Evolutionary conservation across 495 filamentous ascomycete genomes (phyloP).

Genomic region (Lasiosphaeria miniovina): DNA sequence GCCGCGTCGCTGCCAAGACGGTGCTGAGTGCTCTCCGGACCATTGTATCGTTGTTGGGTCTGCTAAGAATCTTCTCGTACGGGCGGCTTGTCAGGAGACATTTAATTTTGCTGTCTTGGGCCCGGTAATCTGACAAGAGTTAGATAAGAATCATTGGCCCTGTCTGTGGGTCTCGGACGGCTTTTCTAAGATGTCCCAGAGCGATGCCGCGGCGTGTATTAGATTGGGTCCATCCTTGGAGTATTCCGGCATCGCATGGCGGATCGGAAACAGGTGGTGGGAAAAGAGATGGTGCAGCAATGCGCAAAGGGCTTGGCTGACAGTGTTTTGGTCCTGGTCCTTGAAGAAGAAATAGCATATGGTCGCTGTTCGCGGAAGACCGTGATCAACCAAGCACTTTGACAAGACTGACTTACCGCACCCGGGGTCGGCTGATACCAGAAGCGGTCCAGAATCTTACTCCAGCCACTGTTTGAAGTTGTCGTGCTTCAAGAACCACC

Average conservation of each 20-base stretch:
- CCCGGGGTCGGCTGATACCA: conserved; percentile 55
- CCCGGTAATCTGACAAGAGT: conserved; percentile 30
- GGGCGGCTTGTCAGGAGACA: conserved; percentile 51
- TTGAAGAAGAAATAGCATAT: conserved; percentile 60
- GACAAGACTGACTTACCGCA: conserved; percentile 56
- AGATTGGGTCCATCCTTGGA: background rate
- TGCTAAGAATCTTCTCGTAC: conserved; percentile 25
- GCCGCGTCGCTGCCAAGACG: conserved; percentile 6
- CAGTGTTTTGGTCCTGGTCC: conserved; percentile 46
- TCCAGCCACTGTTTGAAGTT: conserved; percentile 34
- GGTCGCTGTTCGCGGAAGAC: conserved; percentile 21
- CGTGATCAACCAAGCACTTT: conserved; percentile 41
- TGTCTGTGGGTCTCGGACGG: background rate
- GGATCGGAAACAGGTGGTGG: conserved; percentile 27
- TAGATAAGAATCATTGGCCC: background rate
- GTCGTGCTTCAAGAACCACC: conserved; percentile 38
- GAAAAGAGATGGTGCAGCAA: conserved; percentile 50
- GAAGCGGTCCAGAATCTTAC: conserved; percentile 29
- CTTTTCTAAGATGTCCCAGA: background rate
- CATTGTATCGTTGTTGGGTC: conserved; percentile 1
- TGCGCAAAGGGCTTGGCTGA: conserved; percentile 38
- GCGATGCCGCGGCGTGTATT: background rate
- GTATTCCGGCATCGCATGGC: conserved; percentile 12
- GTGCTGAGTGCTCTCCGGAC: background rate
- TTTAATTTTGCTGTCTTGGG: conserved; percentile 33